Base-by-base conservation (phyloP, 2,329 filamentous ascomycete species). In the Penicillium thymicola region DNA sequence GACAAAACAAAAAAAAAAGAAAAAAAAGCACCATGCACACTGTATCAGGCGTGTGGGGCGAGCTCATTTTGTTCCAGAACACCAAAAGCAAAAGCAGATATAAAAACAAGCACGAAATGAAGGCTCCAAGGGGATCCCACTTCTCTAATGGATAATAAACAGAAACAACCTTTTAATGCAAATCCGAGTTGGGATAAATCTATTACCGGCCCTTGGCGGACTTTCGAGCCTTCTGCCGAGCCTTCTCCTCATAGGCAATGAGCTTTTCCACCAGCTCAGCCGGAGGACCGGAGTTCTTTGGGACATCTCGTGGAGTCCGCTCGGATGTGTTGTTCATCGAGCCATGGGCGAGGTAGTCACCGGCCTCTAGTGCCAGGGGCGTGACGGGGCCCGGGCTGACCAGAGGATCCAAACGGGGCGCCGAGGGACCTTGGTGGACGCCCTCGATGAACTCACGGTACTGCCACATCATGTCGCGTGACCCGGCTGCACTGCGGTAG, bases 311-410 rank as follows among this genome's bases (percentile, higher is more conserved):
- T 23, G 65, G 54, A 13, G 57, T 54, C 9, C 60, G 60, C 10
- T 62, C 60, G 6, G 60, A 63, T 9, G 56, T 58, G 14, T 59
- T 51, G 37, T 55, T 59, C n/a, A 63, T 58, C 27, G 68, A 61
- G 23, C 75, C 74, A 8, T 71, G 69, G 5, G 68, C 67, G 11
- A 79, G 67, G 54, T 79, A 79, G 48, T 73, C 74, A 41, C 74
- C 71, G 7, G 71, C 66, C 32, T 76, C 75, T 9, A 79, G 67
- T 1, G 68, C 72, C 46, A 79, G 64, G 13, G 77, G 77, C 4
- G 77, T 79, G 36, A 79, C 77, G 0, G 76, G 75, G 2, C 77
- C 77, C 2, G 77, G 77, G 50, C 77, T 79, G 36, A 72, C 70
- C 11, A 78, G 67, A 21, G 77, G 77, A 45, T 77, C 75, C 16